phyloP scores from a whole-genome alignment of 202 grass and related monocot species.

The Brachypodium distachyon region DNA sequence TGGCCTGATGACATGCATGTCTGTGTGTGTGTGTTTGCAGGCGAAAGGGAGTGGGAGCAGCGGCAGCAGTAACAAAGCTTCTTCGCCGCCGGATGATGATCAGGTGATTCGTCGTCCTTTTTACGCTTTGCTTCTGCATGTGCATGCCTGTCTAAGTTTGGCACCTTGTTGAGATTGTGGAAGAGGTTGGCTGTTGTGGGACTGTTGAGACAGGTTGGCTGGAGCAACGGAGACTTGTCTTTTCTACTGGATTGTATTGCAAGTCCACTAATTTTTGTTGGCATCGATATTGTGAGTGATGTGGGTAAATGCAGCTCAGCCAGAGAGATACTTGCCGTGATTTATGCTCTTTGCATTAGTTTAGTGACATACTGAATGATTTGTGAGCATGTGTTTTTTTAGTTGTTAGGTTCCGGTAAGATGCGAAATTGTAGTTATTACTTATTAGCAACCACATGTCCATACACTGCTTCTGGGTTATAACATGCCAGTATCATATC shows the following conservation, averaged over 20 bases:
- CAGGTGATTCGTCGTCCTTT: constrained; percentile 30
- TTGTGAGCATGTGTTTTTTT: neutral
- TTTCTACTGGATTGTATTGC: neutral
- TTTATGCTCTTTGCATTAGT: neutral
- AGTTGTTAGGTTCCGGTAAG: neutral
- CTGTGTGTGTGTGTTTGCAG: constrained; percentile 17
- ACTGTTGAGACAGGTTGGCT: neutral
- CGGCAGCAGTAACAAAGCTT: constrained; percentile 36
- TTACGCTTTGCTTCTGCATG: constrained; percentile 7
- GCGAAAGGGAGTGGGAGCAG: constrained; percentile 32
- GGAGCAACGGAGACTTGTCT: neutral
- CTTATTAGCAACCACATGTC: neutral
- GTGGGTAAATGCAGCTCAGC: neutral
- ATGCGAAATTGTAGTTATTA: neutral
- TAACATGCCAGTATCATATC: neutral
- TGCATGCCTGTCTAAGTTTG: constrained; percentile 14
- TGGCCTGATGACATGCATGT: neutral
- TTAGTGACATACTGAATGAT: neutral
- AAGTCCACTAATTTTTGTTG: neutral
- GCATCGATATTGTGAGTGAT: neutral
- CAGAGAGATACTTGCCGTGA: neutral
- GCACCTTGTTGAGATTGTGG: neutral
- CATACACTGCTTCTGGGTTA: neutral
- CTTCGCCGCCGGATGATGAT: constrained; percentile 22
- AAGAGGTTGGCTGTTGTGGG: neutral